A percentile compares a stretch with the other conserved stretches of the same genome.
These are phyloP conservation scores for Alternaria dauci DNA, from an alignment of 2,329 filamentous ascomycete genomes.

Conservation along the genomic window DNA sequence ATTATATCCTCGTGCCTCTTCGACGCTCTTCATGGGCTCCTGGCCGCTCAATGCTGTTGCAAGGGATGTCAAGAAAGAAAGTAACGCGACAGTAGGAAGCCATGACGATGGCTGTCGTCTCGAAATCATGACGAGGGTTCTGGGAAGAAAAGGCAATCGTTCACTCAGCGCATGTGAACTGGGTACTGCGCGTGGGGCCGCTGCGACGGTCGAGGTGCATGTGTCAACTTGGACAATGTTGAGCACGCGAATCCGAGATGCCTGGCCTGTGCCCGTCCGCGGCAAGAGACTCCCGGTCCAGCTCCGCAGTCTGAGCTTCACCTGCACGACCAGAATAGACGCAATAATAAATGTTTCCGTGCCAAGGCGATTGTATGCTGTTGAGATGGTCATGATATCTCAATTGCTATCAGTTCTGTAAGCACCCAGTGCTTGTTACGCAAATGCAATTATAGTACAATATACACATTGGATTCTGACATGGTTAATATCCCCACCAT, in stretches of 20 bases:
- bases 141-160: background rate
- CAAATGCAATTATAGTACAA: constrained; percentile 6
- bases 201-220: constrained; percentile 9
- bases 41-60: constrained; percentile 53
- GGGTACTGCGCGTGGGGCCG: constrained; percentile 4
- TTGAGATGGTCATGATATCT: background rate
- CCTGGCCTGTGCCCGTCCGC: constrained; percentile 14
- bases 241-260: constrained; percentile 5
- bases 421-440: constrained; percentile 2
- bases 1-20: constrained; percentile 55
- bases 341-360: background rate
- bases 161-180: background rate
- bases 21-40: constrained; percentile 50
- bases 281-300: constrained; percentile 12
- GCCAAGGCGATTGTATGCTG: background rate
- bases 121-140: background rate
- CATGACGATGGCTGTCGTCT: constrained; percentile 12
- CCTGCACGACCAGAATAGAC: background rate
- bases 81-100: constrained; percentile 38
- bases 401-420: background rate
- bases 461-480: constrained; percentile 7
- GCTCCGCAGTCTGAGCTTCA: constrained; percentile 9
- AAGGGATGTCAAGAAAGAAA: constrained; percentile 44
- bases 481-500: background rate
- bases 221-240: constrained; percentile 19